These are phyloP conservation scores for Psidium friedrichsthalianum DNA, from an alignment of 345 rosid genomes.

Conservation along the genomic window DNA sequence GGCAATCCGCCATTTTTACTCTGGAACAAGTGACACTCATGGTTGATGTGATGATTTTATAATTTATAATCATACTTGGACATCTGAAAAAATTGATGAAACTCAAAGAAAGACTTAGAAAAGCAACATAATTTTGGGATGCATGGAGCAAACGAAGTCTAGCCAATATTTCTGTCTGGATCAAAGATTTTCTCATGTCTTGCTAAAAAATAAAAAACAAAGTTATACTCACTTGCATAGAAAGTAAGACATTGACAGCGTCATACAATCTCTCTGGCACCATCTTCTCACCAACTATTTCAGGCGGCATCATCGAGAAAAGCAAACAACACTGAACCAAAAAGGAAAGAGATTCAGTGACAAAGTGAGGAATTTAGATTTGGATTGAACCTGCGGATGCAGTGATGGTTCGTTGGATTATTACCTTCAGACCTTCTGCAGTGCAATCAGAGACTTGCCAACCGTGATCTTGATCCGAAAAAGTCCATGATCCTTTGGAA, in stretches of 20 bases:
- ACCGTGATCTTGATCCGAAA: conserved; percentile 36
- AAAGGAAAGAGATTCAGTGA: neutral
- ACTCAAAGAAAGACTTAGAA: neutral
- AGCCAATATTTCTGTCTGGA: neutral
- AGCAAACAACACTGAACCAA: conserved; percentile 26
- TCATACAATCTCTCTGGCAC: conserved; percentile 30
- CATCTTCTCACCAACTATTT: conserved; percentile 34
- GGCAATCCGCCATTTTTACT: conserved; percentile 46
- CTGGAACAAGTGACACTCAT: conserved; percentile 12
- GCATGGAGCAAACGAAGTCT: neutral
- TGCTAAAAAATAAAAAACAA: neutral
- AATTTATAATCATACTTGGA: neutral
- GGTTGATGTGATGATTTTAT: neutral
- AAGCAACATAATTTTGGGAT: neutral
- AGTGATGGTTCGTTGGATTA: neutral
- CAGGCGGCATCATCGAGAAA: conserved; percentile 26
- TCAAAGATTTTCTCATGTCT: neutral
- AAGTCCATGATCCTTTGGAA: conserved; percentile 44
- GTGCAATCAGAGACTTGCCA: conserved; percentile 45
- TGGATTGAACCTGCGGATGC: neutral
- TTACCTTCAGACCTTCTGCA: conserved; percentile 30
- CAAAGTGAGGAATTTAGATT: neutral
- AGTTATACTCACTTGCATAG: conserved; percentile 26
- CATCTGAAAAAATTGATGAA: too few relatives aligned
- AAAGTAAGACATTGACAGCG: conserved; percentile 38